Evolutionary conservation across 345 rosid genomes (phyloP).

Genomic region (Carallia brachiata): DNA sequence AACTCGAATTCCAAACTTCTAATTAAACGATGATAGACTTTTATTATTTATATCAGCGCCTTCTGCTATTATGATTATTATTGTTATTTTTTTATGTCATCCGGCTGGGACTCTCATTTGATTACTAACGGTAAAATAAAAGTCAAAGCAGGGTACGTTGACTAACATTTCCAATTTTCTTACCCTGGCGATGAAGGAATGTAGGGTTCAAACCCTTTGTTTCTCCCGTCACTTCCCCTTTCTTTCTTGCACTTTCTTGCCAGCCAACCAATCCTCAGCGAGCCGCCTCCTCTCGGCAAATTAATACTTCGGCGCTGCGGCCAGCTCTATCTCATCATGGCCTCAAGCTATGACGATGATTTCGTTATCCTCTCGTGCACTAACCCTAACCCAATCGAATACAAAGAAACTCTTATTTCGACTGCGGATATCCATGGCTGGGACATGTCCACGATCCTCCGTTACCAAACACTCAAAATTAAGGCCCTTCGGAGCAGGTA

Average conservation of each 20-base stretch:
- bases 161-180: too few relatives aligned
- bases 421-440: constrained; percentile 42
- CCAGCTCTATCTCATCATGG: constrained; percentile 37
- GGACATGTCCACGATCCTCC: constrained; percentile 44
- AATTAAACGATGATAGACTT: too few relatives aligned
- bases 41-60: too few relatives aligned
- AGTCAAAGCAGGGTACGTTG: too few relatives aligned
- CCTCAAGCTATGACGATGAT: constrained; percentile 36
- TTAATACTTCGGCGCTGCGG: not conserved
- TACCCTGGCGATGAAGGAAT: not conserved
- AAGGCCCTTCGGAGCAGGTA: constrained; percentile 51
- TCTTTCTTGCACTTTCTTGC: not conserved
- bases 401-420: constrained; percentile 34
- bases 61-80: too few relatives aligned
- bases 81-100: too few relatives aligned
- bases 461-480: constrained; percentile 38
- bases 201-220: not conserved
- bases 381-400: constrained; percentile 25
- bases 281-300: not conserved
- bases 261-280: not conserved
- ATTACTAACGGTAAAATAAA: too few relatives aligned
- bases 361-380: constrained; percentile 38
- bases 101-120: too few relatives aligned
- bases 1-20: too few relatives aligned
- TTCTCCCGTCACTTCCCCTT: not conserved